phyloP scores from a whole-genome alignment of 2,329 filamentous ascomycete genomes.

The Magnaporthales sp. region DNA sequence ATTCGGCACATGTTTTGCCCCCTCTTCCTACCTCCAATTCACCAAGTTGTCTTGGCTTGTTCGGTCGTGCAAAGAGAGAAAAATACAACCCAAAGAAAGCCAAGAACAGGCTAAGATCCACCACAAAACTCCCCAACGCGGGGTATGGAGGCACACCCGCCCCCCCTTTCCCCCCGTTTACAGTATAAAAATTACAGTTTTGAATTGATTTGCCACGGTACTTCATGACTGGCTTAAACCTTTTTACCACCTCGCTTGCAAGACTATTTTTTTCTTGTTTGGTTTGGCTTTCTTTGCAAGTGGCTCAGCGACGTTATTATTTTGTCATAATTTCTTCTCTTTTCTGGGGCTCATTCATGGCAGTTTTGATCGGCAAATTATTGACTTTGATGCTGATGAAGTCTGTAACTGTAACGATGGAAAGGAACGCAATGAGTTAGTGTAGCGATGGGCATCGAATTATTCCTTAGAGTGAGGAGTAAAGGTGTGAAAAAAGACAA shows the following conservation, averaged over 20 bases:
- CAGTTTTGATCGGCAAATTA: not conserved
- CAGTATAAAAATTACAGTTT: not conserved
- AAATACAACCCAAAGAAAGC: not conserved
- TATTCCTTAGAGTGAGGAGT: not conserved
- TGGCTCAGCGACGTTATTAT: not conserved
- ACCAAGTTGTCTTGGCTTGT: not conserved
- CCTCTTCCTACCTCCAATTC: not conserved
- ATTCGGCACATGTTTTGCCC: slow-evolving; percentile 3
- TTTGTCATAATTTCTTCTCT: not conserved
- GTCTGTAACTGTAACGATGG: too few species aligned
- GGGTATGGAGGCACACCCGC: slow-evolving; percentile 1
- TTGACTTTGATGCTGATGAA: too few species aligned
- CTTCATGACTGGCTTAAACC: too few species aligned
- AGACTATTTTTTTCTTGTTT: not conserved
- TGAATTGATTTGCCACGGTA: not conserved
- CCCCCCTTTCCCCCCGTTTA: not conserved
- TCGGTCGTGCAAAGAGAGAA: not conserved
- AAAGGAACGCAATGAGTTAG: too few species aligned
- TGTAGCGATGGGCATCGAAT: too few species aligned
- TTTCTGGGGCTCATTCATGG: not conserved
- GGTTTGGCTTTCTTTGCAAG: not conserved
- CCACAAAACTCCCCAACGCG: slow-evolving; percentile 1
- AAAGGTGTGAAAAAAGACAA: not conserved
- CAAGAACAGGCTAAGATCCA: slow-evolving; percentile 6
- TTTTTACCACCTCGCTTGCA: too few species aligned